These are phyloP conservation scores for Gracilaria gracilis DNA, from an alignment of 23 red algal species.

Conservation along the genomic window DNA sequence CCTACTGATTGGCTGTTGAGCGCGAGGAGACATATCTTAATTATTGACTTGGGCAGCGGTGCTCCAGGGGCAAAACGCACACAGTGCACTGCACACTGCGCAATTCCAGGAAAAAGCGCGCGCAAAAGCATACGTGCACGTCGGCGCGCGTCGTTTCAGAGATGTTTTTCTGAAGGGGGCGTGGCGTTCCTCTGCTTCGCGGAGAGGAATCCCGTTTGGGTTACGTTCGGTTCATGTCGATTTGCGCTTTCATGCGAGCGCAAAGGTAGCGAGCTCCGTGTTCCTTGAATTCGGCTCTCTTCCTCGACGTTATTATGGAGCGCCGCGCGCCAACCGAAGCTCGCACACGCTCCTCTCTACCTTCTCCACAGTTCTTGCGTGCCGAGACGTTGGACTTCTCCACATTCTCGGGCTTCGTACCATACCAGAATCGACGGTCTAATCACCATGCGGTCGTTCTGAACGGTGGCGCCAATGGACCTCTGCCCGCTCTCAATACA, in stretches of 20 bases:
- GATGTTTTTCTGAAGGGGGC: neutral
- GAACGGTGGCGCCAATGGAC: neutral
- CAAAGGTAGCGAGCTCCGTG: neutral
- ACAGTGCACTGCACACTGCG: too few relatives aligned
- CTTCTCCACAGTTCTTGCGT: neutral
- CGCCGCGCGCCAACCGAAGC: neutral
- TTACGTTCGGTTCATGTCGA: conserved; percentile 9
- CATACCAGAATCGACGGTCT: neutral
- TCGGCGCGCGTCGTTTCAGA: neutral
- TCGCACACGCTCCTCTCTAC: neutral
- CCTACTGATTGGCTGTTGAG: too few relatives aligned
- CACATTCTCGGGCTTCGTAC: neutral
- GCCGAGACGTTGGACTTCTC: conserved; percentile 2
- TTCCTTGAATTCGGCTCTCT: neutral
- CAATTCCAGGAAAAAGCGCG: neutral
- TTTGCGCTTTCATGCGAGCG: neutral
- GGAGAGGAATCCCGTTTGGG: too few relatives aligned
- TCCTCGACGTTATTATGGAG: neutral
- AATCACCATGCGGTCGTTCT: neutral
- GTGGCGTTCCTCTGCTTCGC: too few relatives aligned
- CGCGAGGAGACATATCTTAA: too few relatives aligned
- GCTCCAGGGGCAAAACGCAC: too few relatives aligned
- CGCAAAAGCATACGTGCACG: neutral
- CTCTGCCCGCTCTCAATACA: neutral
- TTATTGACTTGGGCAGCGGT: too few relatives aligned